Conservation (phyloP, 768 basidiomycete species). For the Lyophyllum decastes region DNA sequence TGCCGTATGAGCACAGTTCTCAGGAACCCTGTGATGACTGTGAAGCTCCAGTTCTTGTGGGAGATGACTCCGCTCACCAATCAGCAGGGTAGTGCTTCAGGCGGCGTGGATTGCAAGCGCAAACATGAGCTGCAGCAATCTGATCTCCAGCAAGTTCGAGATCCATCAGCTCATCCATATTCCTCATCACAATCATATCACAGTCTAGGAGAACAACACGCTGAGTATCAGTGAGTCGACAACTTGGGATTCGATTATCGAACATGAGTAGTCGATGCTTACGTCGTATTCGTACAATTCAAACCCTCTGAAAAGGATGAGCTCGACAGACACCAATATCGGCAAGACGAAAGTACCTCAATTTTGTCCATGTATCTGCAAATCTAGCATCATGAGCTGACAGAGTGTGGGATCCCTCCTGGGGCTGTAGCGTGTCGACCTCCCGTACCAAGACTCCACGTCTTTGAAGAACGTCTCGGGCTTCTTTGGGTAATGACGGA, state of each 20-base stretch:
- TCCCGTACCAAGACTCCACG: constrained; percentile 56
- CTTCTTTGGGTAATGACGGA: constrained; percentile 50
- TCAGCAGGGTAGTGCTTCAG: constrained; percentile 85
- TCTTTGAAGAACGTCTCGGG: constrained; percentile 50
- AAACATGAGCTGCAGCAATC: constrained; percentile 89
- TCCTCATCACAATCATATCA: constrained; percentile 82
- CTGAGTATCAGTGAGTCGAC: constrained; percentile 34
- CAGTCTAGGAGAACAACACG: constrained; percentile 81
- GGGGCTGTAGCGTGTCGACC: constrained; percentile 61
- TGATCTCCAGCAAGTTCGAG: constrained; percentile 62
- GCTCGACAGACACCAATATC: not conserved
- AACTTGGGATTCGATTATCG: not conserved
- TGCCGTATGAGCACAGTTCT: constrained; percentile 82
- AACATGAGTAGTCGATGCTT: constrained; percentile 17
- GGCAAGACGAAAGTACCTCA: constrained; percentile 37
- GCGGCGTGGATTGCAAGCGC: constrained; percentile 91
- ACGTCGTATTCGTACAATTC: constrained; percentile 71
- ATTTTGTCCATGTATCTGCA: constrained; percentile 73
- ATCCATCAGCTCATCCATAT: constrained; percentile 79
- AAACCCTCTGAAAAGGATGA: constrained; percentile 44
- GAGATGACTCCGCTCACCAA: constrained; percentile 54
- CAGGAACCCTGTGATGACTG: constrained; percentile 72
- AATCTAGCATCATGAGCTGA: constrained; percentile 53
- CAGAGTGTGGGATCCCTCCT: constrained; percentile 40
- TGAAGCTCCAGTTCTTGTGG: not conserved